These are phyloP conservation scores for Cenchrus purpureus DNA, from an alignment of 176 grass and related monocot species.

Conservation along the genomic window DNA sequence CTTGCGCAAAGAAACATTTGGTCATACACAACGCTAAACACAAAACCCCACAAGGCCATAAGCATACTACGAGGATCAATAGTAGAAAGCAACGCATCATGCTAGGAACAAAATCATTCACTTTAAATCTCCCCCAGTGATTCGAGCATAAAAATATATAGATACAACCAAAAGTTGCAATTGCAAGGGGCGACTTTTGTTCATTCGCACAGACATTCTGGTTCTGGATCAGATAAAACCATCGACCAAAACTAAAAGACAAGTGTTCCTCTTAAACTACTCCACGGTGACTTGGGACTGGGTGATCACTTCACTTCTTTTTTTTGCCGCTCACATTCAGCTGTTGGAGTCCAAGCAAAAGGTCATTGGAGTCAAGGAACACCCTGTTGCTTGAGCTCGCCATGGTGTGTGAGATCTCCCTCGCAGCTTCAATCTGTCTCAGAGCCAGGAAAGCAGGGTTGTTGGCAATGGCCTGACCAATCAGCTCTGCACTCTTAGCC, in stretches of 20 bases:
- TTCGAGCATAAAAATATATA: neutral
- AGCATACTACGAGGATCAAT: neutral
- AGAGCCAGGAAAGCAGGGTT: constrained; percentile 86
- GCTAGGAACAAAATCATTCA: neutral
- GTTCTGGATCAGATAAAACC: neutral
- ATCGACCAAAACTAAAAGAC: constrained; percentile 13
- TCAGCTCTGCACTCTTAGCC: constrained; percentile 91
- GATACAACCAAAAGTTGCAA: neutral
- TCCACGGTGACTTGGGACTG: neutral
- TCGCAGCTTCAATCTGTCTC: constrained; percentile 83
- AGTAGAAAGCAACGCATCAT: neutral
- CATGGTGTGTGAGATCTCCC: constrained; percentile 85
- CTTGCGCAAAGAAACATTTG: neutral
- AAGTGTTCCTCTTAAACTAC: constrained; percentile 11
- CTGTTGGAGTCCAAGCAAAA: constrained; percentile 79
- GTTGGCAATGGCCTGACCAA: constrained; percentile 78
- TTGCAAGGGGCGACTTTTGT: neutral
- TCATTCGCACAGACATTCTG: neutral
- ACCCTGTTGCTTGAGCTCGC: constrained; percentile 74
- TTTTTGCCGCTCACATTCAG: constrained; percentile 49
- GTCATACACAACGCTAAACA: too few species aligned
- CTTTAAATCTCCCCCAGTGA: neutral
- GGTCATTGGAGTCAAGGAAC: constrained; percentile 75
- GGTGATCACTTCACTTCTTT: constrained; percentile 41
- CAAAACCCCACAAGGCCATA: neutral